Evolutionary conservation across 768 basidiomycete species (phyloP).

Genomic region (Suillus luteus): DNA sequence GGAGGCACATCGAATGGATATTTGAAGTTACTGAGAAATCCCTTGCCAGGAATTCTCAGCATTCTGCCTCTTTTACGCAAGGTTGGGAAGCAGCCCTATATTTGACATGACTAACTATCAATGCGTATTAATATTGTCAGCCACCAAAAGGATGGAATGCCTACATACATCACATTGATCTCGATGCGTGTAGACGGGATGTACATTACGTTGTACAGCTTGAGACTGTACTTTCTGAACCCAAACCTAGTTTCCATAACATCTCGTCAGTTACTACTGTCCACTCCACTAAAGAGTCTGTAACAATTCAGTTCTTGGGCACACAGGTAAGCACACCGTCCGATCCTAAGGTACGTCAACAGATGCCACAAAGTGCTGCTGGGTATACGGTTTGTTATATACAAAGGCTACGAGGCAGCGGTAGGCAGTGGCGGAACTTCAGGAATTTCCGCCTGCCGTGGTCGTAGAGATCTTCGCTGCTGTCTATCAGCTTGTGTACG

Average conservation of each 20-base stretch:
- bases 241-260: not conserved
- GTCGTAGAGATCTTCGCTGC: constrained; percentile 60
- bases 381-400: constrained; percentile 30
- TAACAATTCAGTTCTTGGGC: not conserved
- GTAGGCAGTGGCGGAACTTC: constrained; percentile 34
- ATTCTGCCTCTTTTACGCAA: too few relatives aligned
- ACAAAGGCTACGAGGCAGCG: constrained; percentile 15
- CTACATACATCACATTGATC: not conserved
- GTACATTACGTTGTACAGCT: not conserved
- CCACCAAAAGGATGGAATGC: not conserved
- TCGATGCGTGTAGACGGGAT: not conserved
- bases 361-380: constrained; percentile 10
- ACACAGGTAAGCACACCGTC: constrained; percentile 14
- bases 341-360: constrained; percentile 11
- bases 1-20: too few relatives aligned
- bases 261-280: not conserved
- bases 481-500: constrained; percentile 63
- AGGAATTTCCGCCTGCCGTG: constrained; percentile 35
- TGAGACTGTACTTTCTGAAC: not conserved
- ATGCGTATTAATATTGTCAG: not conserved
- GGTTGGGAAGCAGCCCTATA: too few relatives aligned
- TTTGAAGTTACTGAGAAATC: too few relatives aligned
- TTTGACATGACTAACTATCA: not conserved
- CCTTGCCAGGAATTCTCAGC: too few relatives aligned
- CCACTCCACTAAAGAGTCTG: not conserved